Evolutionary conservation across 192 early-diverging fungal genomes (phyloP).

Genomic region (Mortierella hygrophila): DNA sequence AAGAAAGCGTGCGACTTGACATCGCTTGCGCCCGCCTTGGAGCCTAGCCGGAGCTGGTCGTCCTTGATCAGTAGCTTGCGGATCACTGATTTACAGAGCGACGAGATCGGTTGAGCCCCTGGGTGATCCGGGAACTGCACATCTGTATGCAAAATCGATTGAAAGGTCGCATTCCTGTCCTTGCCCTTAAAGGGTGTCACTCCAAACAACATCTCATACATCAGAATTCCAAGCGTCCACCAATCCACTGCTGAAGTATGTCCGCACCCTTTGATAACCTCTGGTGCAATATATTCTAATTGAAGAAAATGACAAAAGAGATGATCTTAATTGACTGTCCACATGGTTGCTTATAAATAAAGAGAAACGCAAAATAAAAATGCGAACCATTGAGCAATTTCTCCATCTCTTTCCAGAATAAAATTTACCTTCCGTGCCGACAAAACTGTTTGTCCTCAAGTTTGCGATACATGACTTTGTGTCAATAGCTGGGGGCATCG

Average conservation of each 20-base stretch:
- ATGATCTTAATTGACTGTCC: neutral
- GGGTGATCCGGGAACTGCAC: constrained; percentile 76
- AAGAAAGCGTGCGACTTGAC: constrained; percentile 95
- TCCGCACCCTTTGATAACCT: constrained; percentile 95
- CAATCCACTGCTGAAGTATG: constrained; percentile 97
- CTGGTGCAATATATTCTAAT: constrained; percentile 53
- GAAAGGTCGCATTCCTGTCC: constrained; percentile 92
- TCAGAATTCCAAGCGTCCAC: constrained; percentile 99
- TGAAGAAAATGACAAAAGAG: neutral
- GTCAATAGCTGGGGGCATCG: constrained; percentile 82
- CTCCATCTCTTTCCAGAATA: constrained; percentile 45
- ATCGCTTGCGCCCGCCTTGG: constrained; percentile 91
- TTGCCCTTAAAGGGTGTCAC: constrained; percentile 97
- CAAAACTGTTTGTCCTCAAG: constrained; percentile 96
- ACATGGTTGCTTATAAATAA: constrained; percentile 2
- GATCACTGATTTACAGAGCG: constrained; percentile 81
- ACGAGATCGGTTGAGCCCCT: constrained; percentile 47
- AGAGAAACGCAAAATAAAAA: neutral
- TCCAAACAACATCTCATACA: constrained; percentile 99
- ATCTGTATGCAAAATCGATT: constrained; percentile 90
- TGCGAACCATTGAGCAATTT: constrained; percentile 79
- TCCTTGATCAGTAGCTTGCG: constrained; percentile 91
- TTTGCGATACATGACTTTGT: constrained; percentile 90
- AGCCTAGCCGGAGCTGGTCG: constrained; percentile 91
- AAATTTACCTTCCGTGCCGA: constrained; percentile 88